Conservation (phyloP, 2,329 filamentous ascomycete genomes). For the Paraphoma chrysanthemicola region DNA sequence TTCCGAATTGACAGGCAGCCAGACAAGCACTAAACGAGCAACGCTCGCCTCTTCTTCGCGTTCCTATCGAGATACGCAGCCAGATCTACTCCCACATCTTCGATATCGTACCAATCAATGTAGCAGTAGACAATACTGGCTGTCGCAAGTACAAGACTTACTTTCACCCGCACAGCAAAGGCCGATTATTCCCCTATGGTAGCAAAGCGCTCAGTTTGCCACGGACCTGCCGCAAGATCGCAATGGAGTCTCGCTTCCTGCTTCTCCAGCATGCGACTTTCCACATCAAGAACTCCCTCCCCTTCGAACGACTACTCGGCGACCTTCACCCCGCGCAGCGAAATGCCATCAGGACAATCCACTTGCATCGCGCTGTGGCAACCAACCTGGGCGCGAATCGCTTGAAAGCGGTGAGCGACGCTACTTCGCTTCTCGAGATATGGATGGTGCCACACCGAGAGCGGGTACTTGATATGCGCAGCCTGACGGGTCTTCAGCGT, state of each 20-base stretch:
- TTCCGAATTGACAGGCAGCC: background rate
- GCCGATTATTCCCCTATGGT: background rate
- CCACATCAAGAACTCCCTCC: background rate
- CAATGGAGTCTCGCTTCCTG: background rate
- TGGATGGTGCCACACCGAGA: background rate
- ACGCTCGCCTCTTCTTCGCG: background rate
- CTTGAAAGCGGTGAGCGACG: background rate
- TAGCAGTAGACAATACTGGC: background rate
- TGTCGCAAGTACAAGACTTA: background rate
- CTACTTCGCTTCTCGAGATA: background rate
- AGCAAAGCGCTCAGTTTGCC: background rate
- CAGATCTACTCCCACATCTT: background rate
- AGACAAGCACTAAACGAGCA: background rate
- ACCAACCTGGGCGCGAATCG: background rate
- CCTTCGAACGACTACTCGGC: background rate
- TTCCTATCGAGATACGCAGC: background rate
- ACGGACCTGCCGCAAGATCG: background rate
- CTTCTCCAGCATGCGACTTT: background rate
- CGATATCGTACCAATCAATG: background rate
- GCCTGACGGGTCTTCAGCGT: background rate
- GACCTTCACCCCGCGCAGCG: background rate
- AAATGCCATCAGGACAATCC: background rate
- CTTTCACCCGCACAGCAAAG: background rate
- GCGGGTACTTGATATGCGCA: background rate
- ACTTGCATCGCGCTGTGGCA: background rate